Conservation (phyloP, 352 stramenopile species). For the Globisporangium ultimum region DNA sequence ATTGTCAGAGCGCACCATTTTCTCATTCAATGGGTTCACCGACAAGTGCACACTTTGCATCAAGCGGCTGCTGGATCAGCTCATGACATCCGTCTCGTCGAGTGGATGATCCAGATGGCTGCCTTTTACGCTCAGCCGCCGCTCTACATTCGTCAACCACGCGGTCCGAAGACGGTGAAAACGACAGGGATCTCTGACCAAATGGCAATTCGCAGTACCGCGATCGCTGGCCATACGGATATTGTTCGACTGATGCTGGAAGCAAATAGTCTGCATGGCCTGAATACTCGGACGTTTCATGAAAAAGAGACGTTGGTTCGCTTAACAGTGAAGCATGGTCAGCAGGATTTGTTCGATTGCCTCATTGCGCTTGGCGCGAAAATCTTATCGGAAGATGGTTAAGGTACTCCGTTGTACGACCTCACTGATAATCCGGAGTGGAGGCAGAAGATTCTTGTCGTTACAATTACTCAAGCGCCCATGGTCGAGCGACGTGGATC, state of each 20-base stretch:
- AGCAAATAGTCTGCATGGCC: conserved; percentile 21
- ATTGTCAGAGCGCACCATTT: not conserved
- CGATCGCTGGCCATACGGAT: conserved; percentile 13
- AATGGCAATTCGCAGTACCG: conserved; percentile 23
- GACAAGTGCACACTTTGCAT: conserved; percentile 14
- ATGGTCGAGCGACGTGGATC: not conserved
- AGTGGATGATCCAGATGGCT: conserved; percentile 40
- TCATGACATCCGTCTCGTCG: conserved; percentile 22
- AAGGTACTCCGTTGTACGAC: conserved; percentile 15
- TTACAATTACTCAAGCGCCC: conserved; percentile 1
- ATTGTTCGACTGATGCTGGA: conserved; percentile 25
- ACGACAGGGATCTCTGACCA: conserved; percentile 7
- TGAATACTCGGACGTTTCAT: conserved; percentile 24
- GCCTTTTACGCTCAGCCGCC: conserved; percentile 17
- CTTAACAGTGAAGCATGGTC: conserved; percentile 21
- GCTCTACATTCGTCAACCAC: conserved; percentile 10
- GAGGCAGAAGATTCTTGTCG: conserved; percentile 10
- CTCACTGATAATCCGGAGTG: conserved; percentile 13
- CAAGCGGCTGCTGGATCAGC: conserved; percentile 25
- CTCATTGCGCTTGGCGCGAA: conserved; percentile 18
- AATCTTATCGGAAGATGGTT: conserved; percentile 18
- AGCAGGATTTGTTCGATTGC: conserved; percentile 13
- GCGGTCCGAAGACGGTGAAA: not conserved
- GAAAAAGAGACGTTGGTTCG: conserved; percentile 26
- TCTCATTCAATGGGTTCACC: not conserved